Base-by-base conservation (phyloP, 2,329 filamentous ascomycete species). In the Pseudogymnoascus sp. region DNA sequence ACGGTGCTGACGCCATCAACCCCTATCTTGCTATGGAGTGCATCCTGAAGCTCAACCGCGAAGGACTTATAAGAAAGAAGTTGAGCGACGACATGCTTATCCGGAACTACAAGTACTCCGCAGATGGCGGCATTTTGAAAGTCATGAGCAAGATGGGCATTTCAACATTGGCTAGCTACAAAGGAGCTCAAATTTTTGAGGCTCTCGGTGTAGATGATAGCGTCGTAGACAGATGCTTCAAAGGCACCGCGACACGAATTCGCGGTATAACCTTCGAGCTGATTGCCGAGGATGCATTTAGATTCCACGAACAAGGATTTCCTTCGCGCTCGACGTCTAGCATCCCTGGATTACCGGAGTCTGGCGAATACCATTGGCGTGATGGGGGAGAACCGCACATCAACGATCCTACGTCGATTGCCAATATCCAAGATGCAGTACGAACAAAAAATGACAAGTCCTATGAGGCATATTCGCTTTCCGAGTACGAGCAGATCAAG, bases 111-210 rank as follows among this genome's bases (percentile, higher is more conserved):
- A 96, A 95, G 79, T 90, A 95, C 75, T 97, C 93, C 65, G 93
- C 90, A 70, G 92, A 97, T 69, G 93, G 93, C 72, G 93, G 93
- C 78, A 96, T 97, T 66, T 81, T 97, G 66, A 97, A 97, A 77
- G 93, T 97, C 74, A 97, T 97, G 93, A 94, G 89, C 75, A 97
- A 97, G 82, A 97, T 97, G 93, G 93, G 93, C 79, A 97, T 97
- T 67, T 97, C 93, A 5, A 97, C 93, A 33, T 81, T 97, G 52
- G 91, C 93, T 72, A 93, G 89, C 68, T 97, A 97, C 81, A 97
- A 97, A 81, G 93, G 93, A 72, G 93, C 93, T 62, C 93, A 97
- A 79, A 97, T 97, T 67, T 97, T 97, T 69, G 93, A 97, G 74
- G 92, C 92, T 58, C 87, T 97, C 45, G 93, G 93, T 76, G 87